A percentile compares a stretch with the other conserved stretches of the same genome.
These are phyloP conservation scores for Colletotrichum noveboracense DNA, from an alignment of 2,329 filamentous ascomycete genomes.

Conservation along the genomic window DNA sequence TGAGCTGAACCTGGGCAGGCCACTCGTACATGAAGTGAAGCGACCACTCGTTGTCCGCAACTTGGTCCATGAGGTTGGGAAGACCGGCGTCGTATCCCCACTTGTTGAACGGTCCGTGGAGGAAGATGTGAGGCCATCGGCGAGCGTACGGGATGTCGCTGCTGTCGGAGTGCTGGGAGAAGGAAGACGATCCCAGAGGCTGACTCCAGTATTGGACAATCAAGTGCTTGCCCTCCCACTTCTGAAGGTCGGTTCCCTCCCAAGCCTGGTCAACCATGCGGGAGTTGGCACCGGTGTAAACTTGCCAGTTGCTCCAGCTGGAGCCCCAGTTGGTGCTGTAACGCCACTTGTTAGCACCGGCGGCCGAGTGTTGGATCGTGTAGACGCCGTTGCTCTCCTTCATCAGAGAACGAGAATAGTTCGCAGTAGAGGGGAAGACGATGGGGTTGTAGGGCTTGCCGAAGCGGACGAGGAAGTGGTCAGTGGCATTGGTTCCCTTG, in stretches of 20 bases:
- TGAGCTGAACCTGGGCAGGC: conserved; percentile 66
- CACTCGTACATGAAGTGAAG: conserved; percentile 68
- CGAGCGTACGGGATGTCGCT: conserved; percentile 39
- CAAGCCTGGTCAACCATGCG: conserved; percentile 54
- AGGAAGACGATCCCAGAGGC: conserved; percentile 62
- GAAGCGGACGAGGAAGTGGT: conserved; percentile 64
- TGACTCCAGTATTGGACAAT: conserved; percentile 68
- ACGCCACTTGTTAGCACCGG: conserved; percentile 66
- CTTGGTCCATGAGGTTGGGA: conserved; percentile 30
- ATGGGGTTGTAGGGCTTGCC: conserved; percentile 64
- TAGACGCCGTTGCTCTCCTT: conserved; percentile 37
- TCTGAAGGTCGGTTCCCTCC: conserved; percentile 62
- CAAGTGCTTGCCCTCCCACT: conserved; percentile 67
- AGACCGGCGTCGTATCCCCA: conserved; percentile 67
- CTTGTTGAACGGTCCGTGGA: conserved; percentile 67
- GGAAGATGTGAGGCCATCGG: conserved; percentile 66
- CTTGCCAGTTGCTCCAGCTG: conserved; percentile 62
- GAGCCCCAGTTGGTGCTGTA: conserved; percentile 68
- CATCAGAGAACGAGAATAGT: conserved; percentile 57
- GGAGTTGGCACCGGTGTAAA: conserved; percentile 57
- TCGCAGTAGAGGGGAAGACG: conserved; percentile 59
- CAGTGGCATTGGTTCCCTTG: conserved; percentile 55
- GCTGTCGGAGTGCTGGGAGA: conserved; percentile 63
- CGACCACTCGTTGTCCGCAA: conserved; percentile 56
- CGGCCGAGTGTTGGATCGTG: conserved; percentile 62